A percentile compares a stretch with the other conserved stretches of the same genome.
phyloP scores from a whole-genome alignment of 1,139 yeast genomes.

The Sugiyamaella pinicola region DNA sequence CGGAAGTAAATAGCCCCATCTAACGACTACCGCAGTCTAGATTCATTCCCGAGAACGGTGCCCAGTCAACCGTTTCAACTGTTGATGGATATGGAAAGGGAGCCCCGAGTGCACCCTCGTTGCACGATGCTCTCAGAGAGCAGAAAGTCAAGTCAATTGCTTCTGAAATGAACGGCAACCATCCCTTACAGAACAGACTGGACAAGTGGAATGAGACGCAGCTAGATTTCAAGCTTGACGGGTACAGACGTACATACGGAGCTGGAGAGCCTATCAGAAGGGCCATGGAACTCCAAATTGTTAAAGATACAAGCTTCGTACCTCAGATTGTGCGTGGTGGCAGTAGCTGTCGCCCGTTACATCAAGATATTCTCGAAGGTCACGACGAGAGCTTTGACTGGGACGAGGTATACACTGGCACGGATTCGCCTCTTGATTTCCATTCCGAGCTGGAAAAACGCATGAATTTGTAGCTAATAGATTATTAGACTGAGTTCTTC shows the following conservation, averaged over 20 bases:
- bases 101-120: conserved; percentile 36
- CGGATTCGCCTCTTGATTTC: conserved; percentile 46
- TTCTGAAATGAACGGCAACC: conserved; percentile 75
- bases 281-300: conserved; percentile 78
- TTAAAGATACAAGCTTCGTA: conserved; percentile 70
- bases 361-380: conserved; percentile 75
- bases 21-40: conserved; percentile 28
- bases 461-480: conserved; percentile 53
- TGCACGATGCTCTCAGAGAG: conserved; percentile 38
- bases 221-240: conserved; percentile 68
- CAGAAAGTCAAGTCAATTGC: conserved; percentile 46
- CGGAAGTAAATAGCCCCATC: background rate
- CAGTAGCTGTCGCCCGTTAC: conserved; percentile 53
- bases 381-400: conserved; percentile 79
- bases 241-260: conserved; percentile 81
- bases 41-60: conserved; percentile 35
- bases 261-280: conserved; percentile 92
- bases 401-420: conserved; percentile 81
- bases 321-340: conserved; percentile 65
- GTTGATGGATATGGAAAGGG: conserved; percentile 32
- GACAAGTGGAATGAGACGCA: conserved; percentile 81
- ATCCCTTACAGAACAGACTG: conserved; percentile 80
- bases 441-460: conserved; percentile 73
- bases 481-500: too few relatives aligned
- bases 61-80: conserved; percentile 31